Evolutionary conservation across 1,284 basidiomycete genomes (phyloP).

Genomic region (Microbotryum lychnidis-dioicae): DNA sequence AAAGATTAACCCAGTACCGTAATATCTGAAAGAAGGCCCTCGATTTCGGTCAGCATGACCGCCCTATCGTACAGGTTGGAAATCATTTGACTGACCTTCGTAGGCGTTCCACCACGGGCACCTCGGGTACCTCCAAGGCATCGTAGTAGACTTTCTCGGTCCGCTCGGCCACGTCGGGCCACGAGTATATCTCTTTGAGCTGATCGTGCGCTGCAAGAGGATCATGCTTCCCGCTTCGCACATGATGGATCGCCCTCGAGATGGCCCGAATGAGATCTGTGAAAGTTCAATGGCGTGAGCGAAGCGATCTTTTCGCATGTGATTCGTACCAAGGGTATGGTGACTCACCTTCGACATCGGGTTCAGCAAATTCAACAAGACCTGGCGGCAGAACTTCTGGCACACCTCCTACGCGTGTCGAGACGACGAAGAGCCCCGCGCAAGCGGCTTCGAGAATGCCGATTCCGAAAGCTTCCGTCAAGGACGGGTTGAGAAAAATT

Average conservation of each 20-base stretch:
- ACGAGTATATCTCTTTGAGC: slow-evolving; percentile 76
- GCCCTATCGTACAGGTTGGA: neutral
- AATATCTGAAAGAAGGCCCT: slow-evolving; percentile 33
- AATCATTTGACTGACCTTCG: slow-evolving; percentile 48
- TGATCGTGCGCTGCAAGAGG: slow-evolving; percentile 67
- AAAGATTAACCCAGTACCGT: slow-evolving; percentile 42
- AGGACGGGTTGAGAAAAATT: slow-evolving; percentile 89
- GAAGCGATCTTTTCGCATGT: neutral
- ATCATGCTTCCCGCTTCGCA: slow-evolving; percentile 63
- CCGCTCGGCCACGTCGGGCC: slow-evolving; percentile 68
- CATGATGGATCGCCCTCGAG: slow-evolving; percentile 64
- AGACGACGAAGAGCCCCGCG: slow-evolving; percentile 87
- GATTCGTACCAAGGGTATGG: neutral
- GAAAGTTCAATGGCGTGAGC: slow-evolving; percentile 52
- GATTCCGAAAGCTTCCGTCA: slow-evolving; percentile 96
- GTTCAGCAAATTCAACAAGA: slow-evolving; percentile 88
- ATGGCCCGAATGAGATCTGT: slow-evolving; percentile 78
- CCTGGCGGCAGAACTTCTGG: slow-evolving; percentile 89
- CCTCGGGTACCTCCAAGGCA: slow-evolving; percentile 54
- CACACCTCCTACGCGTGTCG: slow-evolving; percentile 87
- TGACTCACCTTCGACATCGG: slow-evolving; percentile 64
- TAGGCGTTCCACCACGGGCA: slow-evolving; percentile 62
- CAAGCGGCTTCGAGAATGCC: slow-evolving; percentile 93
- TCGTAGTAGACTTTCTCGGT: slow-evolving; percentile 75
- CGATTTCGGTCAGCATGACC: neutral